Base-by-base conservation (phyloP, 2,329 filamentous ascomycete species). In the Cladophialophora psammophila region DNA sequence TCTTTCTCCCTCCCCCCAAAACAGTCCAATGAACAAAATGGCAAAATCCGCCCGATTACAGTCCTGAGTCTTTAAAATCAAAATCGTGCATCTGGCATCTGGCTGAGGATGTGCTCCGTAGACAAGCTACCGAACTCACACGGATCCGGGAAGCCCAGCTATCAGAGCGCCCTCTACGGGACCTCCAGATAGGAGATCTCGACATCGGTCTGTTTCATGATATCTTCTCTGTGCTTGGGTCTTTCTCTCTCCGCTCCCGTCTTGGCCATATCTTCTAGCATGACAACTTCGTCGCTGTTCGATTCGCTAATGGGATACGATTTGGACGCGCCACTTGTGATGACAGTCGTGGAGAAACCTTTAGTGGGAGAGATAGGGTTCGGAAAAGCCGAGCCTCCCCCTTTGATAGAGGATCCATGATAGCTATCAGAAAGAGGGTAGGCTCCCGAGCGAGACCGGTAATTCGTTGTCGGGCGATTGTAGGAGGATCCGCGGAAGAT, bases 251-350 rank as follows among this genome's bases (percentile, higher is more conserved):
- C 48, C 10, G 59, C 45, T 26, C 20, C 45, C 12, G 45, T 61
- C 34, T 61, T 61, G 7, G 32, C 48, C 48, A 61, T 53, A n/a
- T 61, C 59, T 6, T 61, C 48, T 34, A 61, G 59, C 59, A 61
- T 61, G 48, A 61, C 59, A 35, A 61, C 59, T 32, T 61, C 59
- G 8, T 61, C 59, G 20, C 59, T 61, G 34, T 52, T 53, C 15
- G 59, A 61, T 26, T 61, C 59, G 31, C 59, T 61, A 12, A 61
- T 53, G 45, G 59, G 45, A n/a, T 61, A 61, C 9, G 59, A 40
- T 13, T 42, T 52, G 45, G 48, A 18, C 45, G 9, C 45, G 2
- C 59, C 59, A 38, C 59, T 15, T 2, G 13, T 54, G 48, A 61
- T 26, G 48, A 54, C 20, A 10, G 59, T 53, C 45, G 18, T 54